Evolutionary conservation across 2,329 filamentous ascomycete species (phyloP), one percentile per base, ranked within the genome.

Genomic region (Exophiala bonariae): DNA sequence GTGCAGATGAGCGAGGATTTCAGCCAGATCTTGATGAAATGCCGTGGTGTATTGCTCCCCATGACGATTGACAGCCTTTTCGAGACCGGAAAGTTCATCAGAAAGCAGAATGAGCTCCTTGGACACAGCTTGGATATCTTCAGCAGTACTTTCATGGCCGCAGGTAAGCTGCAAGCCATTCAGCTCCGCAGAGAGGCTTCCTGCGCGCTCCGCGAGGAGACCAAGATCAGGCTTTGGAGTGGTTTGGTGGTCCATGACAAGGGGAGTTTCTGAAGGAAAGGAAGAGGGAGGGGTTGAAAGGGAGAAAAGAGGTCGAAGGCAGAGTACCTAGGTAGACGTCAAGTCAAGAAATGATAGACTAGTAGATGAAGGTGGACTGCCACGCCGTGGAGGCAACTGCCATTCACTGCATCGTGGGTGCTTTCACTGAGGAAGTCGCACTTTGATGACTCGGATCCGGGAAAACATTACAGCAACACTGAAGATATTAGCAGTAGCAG

Each of bases 21-120:
- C 58, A 9, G 34, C 22, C 2, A 61, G 47, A 44, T 61, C 58
- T 41, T 59, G 41, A 14, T 37, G 28, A 44, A 61, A 61, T 3
- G 49, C 52, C 14, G 47, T 30, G n/a, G 58, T 59, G 38, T 59
- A 61, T 23, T 51, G 48, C 3, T 44, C 41, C 22, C 45, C 33
- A 30, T 58, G 47, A 10, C 37, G 30, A 16, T 31, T 44, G 14
- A 60, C 46, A n/a, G 50, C 55, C 22, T 53, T 35, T 31, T 55
- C 41, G 18, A 60, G 53, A 35, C 37, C 49, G 28, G 31, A 47
- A 13, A 60, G 50, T 14, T 54, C 52, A 9, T 26, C 39, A 3
- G 52, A 48, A 13, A 60, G 50, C 14, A 52, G 40, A 6, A 37
- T 38, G 17, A 60, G 46, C 37, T 59, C 58, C 19, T 43, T 32